phyloP scores from a whole-genome alignment of 345 rosid species.

The Cardamine chenopodiifolia region DNA sequence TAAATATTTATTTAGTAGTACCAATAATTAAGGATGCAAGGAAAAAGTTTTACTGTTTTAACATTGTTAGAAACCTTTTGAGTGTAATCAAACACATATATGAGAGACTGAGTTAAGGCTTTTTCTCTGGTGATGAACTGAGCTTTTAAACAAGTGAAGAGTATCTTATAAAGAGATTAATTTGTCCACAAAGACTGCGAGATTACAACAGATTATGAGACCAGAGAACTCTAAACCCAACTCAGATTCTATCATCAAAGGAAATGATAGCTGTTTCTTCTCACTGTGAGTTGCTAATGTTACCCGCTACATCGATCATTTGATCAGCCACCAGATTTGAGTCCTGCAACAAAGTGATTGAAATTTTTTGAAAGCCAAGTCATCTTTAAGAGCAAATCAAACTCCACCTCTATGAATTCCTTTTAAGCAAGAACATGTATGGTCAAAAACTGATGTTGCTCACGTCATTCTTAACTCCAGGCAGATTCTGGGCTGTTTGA shows the following conservation, averaged over 20 bases:
- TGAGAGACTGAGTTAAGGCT: not conserved
- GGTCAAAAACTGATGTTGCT: constrained; percentile 21
- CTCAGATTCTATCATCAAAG: constrained; percentile 16
- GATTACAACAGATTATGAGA: constrained; percentile 19
- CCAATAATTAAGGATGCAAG: not conserved
- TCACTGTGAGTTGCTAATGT: constrained; percentile 45
- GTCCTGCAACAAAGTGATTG: constrained; percentile 41
- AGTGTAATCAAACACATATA: constrained; percentile 7
- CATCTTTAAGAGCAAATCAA: constrained; percentile 19
- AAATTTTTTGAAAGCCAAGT: not conserved
- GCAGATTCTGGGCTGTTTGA: constrained; percentile 41
- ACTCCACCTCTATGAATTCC: constrained; percentile 7
- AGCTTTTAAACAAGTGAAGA: constrained; percentile 14
- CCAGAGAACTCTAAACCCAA: not conserved
- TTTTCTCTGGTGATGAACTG: not conserved
- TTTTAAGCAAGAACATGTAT: not conserved
- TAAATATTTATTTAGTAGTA: not conserved
- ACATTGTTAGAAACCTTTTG: not conserved
- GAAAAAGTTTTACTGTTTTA: not conserved
- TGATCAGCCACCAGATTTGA: constrained; percentile 48
- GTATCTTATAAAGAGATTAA: not conserved
- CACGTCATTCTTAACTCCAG: constrained; percentile 47
- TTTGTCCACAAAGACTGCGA: not conserved
- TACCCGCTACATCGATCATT: constrained; percentile 38
- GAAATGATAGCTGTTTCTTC: constrained; percentile 1